Evolutionary conservation across 192 early-diverging fungal species (phyloP), one percentile per base, ranked within the genome.

Genomic region (Podila verticillata): DNA sequence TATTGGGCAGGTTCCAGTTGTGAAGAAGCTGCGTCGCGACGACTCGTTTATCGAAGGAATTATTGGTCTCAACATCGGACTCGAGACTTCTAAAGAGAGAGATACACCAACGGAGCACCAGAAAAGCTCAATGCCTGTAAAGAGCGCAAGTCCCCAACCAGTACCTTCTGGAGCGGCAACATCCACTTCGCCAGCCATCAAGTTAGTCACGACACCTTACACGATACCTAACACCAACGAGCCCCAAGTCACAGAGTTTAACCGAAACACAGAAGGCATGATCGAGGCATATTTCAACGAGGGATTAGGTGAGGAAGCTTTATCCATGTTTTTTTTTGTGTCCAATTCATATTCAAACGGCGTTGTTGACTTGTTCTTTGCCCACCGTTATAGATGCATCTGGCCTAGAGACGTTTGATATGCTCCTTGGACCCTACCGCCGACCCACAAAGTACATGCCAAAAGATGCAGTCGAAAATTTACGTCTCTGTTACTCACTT

Each of bases 401-500:
- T 31, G 77, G 77, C 31, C 65, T 80, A 0, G 77, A 80, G n/a
- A 68, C 72, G 56, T 72, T 80, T 61, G 70, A 80, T 65, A 68
- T 60, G 2, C 54, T 72, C 10, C 57, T 80, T 4, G 77, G 77
- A n/a, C 77, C 77, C 6, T 65, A 28, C 17, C 70, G 77, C 2
- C 58, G 77, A 59, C 77, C 77, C 7, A 72, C 65, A 57, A 72
- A 68, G 77, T 80, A 64, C 32, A 59, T 44, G 12, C 39, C 13
- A 15, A 17, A 15, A 44, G n/a, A 17, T 17, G 39, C 39, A 15
- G 2, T 4, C 39, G 39, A 44, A n/a, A 44, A 44, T 44, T 0
- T 1, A 44, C 15, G 1, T 17, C 13, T 44, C 3, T 44, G 39
- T 17, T 44, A 44, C 39, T 44, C 39, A 7, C 39, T 44, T 44